Evolutionary conservation across 2,329 filamentous ascomycete species (phyloP), one percentile per base, ranked within the genome.

Genomic region (Cladosporium sphaerospermum): DNA sequence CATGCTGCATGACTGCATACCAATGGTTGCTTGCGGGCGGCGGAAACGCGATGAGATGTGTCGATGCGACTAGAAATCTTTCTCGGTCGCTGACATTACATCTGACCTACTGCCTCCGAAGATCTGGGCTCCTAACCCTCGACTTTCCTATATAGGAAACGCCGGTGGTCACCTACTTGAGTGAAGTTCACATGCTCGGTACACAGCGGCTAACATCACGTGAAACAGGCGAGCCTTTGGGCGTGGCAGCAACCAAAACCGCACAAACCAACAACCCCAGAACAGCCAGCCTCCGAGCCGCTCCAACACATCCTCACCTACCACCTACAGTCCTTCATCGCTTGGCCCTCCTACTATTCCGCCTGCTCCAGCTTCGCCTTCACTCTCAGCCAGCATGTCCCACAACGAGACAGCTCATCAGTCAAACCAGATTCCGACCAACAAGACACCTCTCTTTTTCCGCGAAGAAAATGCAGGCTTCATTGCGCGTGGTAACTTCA

Each of bases 401-500:
- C 81, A 86, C 74, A 84, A 87, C 63, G 78, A 84, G 62, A 78
- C 63, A 74, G 77, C 66, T 42, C 60, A 63, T 31, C 66, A 70
- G 53, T 65, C 65, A 54, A 64, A 66, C 57, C 61, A 66, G 54
- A 61, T 61, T n/a, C 14, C 52, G 53, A 56, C 43, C 65, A 82
- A 85, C 55, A 85, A 85, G 55, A 78, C 81, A 39, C 88, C 88
- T 13, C 74, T 88, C 56, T 90, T 88, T 83, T 82, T 90, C 64
- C 85, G 88, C 64, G 79, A 85, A 53, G 75, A 82, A 57, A 86
- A 88, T 67, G 85, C 87, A 52, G 88, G 86, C 67, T 84, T 95
- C 65, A 95, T 96, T 60, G 91, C 96, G 65, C 95, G 92, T 75
- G 92, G 92, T 55, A 97, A 96, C 75, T 96, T 97, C 69, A 89